Conservation (phyloP, 345 rosid species). For the Theobroma cacao region DNA sequence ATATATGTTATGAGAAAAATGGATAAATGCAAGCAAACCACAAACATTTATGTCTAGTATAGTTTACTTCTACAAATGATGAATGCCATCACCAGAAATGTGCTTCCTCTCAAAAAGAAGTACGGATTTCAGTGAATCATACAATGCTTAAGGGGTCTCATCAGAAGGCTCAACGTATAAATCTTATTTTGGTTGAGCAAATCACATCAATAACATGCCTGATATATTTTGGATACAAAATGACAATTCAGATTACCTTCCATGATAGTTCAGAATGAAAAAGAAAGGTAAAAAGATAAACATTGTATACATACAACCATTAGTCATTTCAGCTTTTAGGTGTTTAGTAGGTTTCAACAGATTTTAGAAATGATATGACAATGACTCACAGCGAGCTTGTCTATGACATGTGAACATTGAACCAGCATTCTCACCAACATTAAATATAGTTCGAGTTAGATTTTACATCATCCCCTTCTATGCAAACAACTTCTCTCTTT, state of each 20-base stretch:
- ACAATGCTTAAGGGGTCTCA: neutral
- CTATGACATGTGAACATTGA: slow-evolving; percentile 19
- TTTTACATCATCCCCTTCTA: neutral
- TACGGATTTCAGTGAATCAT: neutral
- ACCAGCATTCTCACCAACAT: slow-evolving; percentile 11
- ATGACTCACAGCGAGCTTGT: slow-evolving; percentile 17
- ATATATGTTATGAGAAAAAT: neutral
- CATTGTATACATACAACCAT: neutral
- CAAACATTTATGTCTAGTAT: neutral
- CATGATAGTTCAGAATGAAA: neutral
- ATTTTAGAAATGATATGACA: slow-evolving; percentile 22
- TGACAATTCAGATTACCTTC: neutral
- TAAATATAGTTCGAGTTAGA: neutral
- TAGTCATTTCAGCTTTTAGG: slow-evolving; percentile 25
- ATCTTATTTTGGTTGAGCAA: neutral
- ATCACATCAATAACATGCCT: neutral
- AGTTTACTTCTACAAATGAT: neutral
- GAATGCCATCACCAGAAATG: neutral
- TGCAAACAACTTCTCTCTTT: neutral
- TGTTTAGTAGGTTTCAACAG: slow-evolving; percentile 16
- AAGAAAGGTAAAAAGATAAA: neutral
- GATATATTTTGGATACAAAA: neutral
- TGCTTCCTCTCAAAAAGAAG: neutral
- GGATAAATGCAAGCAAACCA: neutral
- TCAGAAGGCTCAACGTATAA: neutral